Base-by-base conservation (phyloP, 768 basidiomycete genomes). In the Cystobasidium onofrii region DNA sequence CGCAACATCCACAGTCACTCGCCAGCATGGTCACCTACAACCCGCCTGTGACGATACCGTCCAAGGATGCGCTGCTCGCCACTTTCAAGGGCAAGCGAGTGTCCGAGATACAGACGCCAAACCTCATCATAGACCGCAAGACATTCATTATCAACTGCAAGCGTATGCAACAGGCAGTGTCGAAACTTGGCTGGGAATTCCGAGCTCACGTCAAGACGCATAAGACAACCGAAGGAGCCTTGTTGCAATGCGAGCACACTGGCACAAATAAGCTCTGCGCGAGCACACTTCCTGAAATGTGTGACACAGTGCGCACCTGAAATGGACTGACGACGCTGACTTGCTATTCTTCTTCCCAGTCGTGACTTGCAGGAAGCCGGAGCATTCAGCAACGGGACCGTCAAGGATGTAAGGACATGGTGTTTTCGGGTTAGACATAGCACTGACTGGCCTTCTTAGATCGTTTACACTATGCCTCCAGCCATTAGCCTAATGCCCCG, bases 181-280 rank as follows among this genome's bases (percentile, higher is more conserved):
- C 63, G 1, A n/a, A 31, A 12, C 64, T 74, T 1, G 73, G 64
- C n/a, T 66, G 64, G 46, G 50, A 55, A 13, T 74, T 74, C 50
- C 63, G 73, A 25, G 64, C 73, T 1, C 73, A 74, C 52, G 36
- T 74, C 44, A 74, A 74, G 54, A 74, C 73, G 18, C 73, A 74
- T 64, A 74, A 74, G 64, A 54, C 73, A 12, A 18, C 64, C 1
- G 73, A 74, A n/a, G 73, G 73, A 17, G 50, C 52, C 23, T 10
- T 43, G 1, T 41, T 66, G 13, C 73, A 74, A 52, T 65, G 64
- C 64, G 18, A 74, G 64, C 34, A 46, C 1, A 46, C 64, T 2
- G 71, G 71, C 3, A 44, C 71, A 33, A 27, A 12, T n/a, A 62
- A 54, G 29, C 60, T 73, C 10, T 60, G 57, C 20, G 43, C 43